Evolutionary conservation across 148 eudicot species (phyloP).

Genomic region (Bassia scoparia): DNA sequence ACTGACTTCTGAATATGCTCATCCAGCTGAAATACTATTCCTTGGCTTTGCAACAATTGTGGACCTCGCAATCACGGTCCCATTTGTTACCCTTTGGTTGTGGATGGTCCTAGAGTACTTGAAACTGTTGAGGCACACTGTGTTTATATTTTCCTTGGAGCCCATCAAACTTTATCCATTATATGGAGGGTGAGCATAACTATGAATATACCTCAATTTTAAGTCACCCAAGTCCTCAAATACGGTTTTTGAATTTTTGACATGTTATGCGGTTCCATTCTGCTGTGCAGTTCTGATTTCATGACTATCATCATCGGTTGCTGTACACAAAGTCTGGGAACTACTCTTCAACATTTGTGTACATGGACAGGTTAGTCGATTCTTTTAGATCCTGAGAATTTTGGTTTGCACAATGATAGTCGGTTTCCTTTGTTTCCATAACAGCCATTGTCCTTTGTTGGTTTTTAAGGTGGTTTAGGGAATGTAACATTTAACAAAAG

Average conservation of each 20-base stretch:
- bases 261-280: conserved; percentile 13
- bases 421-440: too few species aligned
- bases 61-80: conserved; percentile 93
- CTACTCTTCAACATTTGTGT: conserved; percentile 89
- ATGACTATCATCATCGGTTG: conserved; percentile 91
- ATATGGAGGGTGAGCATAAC: conserved; percentile 88
- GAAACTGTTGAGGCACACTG: conserved; percentile 98
- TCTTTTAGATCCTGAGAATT: not conserved
- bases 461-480: not conserved
- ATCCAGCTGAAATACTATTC: conserved; percentile 91
- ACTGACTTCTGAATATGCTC: conserved; percentile 97
- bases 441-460: too few species aligned
- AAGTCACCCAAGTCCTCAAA: not conserved
- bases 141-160: conserved; percentile 96
- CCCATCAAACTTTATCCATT: conserved; percentile 79
- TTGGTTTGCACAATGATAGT: not conserved
- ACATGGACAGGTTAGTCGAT: conserved; percentile 79
- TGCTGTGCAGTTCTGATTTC: conserved; percentile 71
- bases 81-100: conserved; percentile 83
- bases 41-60: conserved; percentile 93
- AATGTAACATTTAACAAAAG: not conserved
- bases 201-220: conserved; percentile 1
- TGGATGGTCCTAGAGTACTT: conserved; percentile 96
- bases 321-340: conserved; percentile 89
- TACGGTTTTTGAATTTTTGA: not conserved